Base-by-base conservation (phyloP, 2,329 filamentous ascomycete genomes). In the Paraphoma chrysanthemicola region DNA sequence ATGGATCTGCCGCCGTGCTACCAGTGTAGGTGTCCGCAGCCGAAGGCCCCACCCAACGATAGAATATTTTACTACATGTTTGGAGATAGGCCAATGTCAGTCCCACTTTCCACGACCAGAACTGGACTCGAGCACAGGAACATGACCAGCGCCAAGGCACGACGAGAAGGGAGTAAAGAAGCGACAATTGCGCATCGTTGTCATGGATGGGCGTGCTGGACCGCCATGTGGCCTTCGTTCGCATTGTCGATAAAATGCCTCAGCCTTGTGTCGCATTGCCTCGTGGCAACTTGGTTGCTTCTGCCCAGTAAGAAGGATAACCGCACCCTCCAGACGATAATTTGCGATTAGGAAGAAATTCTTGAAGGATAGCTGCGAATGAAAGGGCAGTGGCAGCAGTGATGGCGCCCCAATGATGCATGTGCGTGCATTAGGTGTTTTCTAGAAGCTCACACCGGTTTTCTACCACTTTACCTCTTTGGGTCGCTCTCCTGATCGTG, bases 371-470 rank as follows among this genome's bases (percentile, higher is more conserved):
- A 30, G 18, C 4, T n/a, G 9, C 60, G 46, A 62, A 60, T 60
- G 47, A 57, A 11, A 52, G 14, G 36, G 50, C 17, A n/a, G 36
- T 17, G 18, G 29, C 45, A 47, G 30, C 31, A 36, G 46, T 17
- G 42, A 38, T 42, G 48, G 43, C 36, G 53, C 48, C n/a, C 30
- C 36, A 44, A 18, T 14, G 36, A 42, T 51, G 29, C 48, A 28
- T 51, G 41, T 36, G 44, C 41, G 33, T 23, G 36, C 39, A 12
- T 29, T 39, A 33, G 52, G 16, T 43, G 45, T 33, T 36, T 59
- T 62, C 58, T 60, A 56, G 58, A 63, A 63, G 58, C 42, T 51
- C 43, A 18, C 43, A 28, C 28, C 44, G 18, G 16, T 43, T 23
- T 57, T 59, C 39, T 33, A 41, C 29, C 31, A 41, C 49, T 38